Evolutionary conservation across 1,284 basidiomycete species (phyloP), one percentile per base, ranked within the genome.

Genomic region (Moesziomyces globuligerus): DNA sequence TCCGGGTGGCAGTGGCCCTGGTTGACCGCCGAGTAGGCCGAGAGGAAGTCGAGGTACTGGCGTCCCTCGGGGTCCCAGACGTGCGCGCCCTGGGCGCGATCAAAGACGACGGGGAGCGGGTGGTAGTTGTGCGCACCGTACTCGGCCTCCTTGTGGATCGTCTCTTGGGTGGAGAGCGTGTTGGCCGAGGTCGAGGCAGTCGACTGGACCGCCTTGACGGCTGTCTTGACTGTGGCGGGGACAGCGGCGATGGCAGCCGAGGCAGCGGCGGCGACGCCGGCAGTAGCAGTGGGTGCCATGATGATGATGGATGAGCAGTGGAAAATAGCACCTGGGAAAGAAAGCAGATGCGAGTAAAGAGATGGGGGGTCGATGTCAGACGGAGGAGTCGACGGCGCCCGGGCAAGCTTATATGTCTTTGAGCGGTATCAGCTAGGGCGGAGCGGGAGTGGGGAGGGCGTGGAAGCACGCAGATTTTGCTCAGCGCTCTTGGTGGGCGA

Each of bases 1-100:
- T 86, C 86, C 11, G 95, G 94, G 85, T 98, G 94, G 85, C 95
- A 98, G 85, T 98, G 96, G 26, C 93, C 93, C 87, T 91, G 81
- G 67, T 83, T 81, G 20, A 87, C 92, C 85, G 84, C 94, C 89
- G 91, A 94, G 85, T 98, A 98, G 20, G 96, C 95, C 44, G 93
- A 92, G 34, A 98, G 87, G 74, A 92, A 98, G 67, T 85, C 97
- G 81, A 85, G 78, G 78, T 85, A 85, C 70, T 83, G 55, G 15
- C 60, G 59, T 38, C 93, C 93, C 86, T 97, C 94, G 13, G 92
- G 93, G 83, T 97, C 94, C 92, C 93, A 96, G 79, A 96, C 93
- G 83, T 91, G 92, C 20, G 92, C 92, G 48, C 95, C 95, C 71
- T 88, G 87, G 21, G 90, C 95, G 51, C 88, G 88, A 77, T 96